A percentile compares a stretch with the other conserved stretches of the same genome.
These are phyloP conservation scores for Ceratobasidium papillatum DNA, from an alignment of 1,284 basidiomycete species.

Conservation along the genomic window DNA sequence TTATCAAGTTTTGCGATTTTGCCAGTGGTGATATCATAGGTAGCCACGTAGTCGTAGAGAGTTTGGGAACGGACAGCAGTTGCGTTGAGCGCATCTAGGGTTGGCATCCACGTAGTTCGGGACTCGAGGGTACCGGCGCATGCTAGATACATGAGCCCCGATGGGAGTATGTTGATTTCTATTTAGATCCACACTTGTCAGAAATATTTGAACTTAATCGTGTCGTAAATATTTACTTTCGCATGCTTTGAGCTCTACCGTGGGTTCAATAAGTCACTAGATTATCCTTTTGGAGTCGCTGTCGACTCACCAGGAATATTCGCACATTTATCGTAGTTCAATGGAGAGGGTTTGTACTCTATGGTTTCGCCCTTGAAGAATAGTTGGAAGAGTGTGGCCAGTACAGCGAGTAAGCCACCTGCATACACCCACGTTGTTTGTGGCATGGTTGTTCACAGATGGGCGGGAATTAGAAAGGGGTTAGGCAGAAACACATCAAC, in stretches of 20 bases:
- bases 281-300: background rate
- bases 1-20: constrained; percentile 57
- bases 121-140: constrained; percentile 26
- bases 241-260: constrained; percentile 14
- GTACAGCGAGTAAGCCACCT: background rate
- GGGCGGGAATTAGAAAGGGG: background rate
- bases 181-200: background rate
- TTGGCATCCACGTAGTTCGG: constrained; percentile 24
- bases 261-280: background rate
- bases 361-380: background rate
- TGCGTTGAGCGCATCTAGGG: constrained; percentile 20
- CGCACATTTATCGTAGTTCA: constrained; percentile 7
- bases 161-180: constrained; percentile 26
- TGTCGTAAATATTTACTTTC: constrained; percentile 3
- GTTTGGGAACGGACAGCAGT: background rate
- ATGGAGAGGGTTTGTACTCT: background rate
- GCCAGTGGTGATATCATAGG: constrained; percentile 15
- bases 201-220: background rate
- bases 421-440: constrained; percentile 25
- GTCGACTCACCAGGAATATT: background rate
- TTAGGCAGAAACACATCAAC: background rate
- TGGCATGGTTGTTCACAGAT: background rate
- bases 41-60: constrained; percentile 14
- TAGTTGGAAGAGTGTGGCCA: constrained; percentile 17
- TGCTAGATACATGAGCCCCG: constrained; percentile 25